Conservation (phyloP, 176 grass and related monocot species). For the Aegilops sharonensis region DNA sequence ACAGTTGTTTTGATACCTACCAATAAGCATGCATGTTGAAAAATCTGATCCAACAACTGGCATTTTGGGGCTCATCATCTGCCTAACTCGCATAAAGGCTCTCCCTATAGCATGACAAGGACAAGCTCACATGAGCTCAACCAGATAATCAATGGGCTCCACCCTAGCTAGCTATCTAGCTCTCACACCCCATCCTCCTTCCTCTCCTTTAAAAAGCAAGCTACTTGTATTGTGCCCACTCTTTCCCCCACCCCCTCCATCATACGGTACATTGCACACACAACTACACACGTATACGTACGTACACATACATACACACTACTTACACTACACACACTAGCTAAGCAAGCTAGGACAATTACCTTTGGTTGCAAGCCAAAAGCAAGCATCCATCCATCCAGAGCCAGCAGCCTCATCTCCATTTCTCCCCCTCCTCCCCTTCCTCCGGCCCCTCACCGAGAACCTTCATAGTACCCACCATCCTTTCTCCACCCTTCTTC, state of each 20-base stretch:
- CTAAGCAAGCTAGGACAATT: conserved; percentile 32
- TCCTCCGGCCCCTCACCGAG: conserved; percentile 24
- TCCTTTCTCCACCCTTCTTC: background rate
- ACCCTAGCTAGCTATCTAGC: background rate
- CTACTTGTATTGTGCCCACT: conserved; percentile 46
- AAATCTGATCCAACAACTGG: conserved; percentile 38
- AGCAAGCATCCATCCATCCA: conserved; percentile 39
- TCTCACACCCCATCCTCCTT: background rate
- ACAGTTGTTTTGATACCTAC: background rate
- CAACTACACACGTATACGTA: background rate
- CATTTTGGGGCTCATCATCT: conserved; percentile 41
- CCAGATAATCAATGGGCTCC: conserved; percentile 47
- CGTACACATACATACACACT: background rate
- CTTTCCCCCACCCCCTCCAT: background rate
- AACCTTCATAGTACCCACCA: conserved; percentile 41
- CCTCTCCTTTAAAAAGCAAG: conserved; percentile 47
- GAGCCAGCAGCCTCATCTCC: background rate
- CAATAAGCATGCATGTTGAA: conserved; percentile 14
- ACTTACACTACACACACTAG: background rate
- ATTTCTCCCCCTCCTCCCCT: background rate
- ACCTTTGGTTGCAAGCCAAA: conserved; percentile 42
- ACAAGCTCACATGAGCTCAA: conserved; percentile 70
- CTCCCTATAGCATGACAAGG: conserved; percentile 42
- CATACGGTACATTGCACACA: background rate
- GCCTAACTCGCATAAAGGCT: conserved; percentile 55